Conservation (phyloP, 2,329 filamentous ascomycete species). For the Zymoseptoria tritici region DNA sequence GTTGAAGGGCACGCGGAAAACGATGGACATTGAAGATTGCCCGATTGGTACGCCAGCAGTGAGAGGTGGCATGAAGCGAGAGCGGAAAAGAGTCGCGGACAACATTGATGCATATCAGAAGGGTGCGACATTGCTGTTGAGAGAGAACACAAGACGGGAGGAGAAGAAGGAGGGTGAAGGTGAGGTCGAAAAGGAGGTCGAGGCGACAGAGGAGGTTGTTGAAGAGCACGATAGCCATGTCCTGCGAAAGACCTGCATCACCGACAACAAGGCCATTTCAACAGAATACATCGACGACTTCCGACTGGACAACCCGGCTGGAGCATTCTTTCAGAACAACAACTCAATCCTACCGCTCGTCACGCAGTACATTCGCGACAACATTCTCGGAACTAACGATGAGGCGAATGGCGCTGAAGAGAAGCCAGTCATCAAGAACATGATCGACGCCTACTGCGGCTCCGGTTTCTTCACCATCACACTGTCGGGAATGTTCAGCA, state of each 20-base stretch:
- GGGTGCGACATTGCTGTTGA: constrained; percentile 80
- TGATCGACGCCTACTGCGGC: constrained; percentile 96
- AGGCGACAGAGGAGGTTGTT: constrained; percentile 43
- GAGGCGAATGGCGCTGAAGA: constrained; percentile 8
- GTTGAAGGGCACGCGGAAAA: constrained; percentile 68
- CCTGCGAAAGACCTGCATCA: constrained; percentile 83
- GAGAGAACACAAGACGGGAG: constrained; percentile 71
- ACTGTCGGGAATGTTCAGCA: constrained; percentile 70
- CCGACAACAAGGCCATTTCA: constrained; percentile 71
- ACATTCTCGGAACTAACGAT: constrained; percentile 49
- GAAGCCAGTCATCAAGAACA: constrained; percentile 59
- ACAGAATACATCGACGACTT: constrained; percentile 84
- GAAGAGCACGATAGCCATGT: constrained; percentile 54
- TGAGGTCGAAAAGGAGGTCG: constrained; percentile 28
- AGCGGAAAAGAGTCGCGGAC: constrained; percentile 65
- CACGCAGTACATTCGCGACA: constrained; percentile 75
- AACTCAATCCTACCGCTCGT: constrained; percentile 89
- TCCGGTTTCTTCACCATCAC: constrained; percentile 96
- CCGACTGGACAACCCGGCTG: constrained; percentile 83
- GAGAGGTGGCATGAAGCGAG: constrained; percentile 66
- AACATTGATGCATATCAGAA: constrained; percentile 66
- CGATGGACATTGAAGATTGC: constrained; percentile 94
- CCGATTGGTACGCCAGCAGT: constrained; percentile 88
- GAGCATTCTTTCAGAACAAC: constrained; percentile 98
- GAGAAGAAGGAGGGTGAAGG: constrained; percentile 37